A percentile compares a stretch with the other conserved stretches of the same genome.
Conservation (phyloP, 345 rosid genomes). For the Acer yangbiense region DNA sequence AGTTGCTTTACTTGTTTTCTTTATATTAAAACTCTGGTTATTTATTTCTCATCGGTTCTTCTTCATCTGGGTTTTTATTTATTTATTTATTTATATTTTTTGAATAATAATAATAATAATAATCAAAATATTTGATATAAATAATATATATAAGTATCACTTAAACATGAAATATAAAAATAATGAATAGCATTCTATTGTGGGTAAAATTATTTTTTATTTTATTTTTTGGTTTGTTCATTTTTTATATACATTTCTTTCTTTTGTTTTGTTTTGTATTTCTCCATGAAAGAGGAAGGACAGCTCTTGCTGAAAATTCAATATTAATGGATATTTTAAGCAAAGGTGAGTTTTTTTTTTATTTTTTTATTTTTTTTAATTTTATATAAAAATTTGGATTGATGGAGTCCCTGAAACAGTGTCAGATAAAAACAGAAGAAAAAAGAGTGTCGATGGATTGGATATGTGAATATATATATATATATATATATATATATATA, state of each 20-base stretch:
- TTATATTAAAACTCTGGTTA: slow-evolving; percentile 22
- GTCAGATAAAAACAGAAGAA: slow-evolving; percentile 23
- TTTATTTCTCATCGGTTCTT: slow-evolving; percentile 24
- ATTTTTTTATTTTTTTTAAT: not conserved
- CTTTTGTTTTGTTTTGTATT: slow-evolving; percentile 12
- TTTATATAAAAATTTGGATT: slow-evolving; percentile 13
- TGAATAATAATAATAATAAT: not conserved
- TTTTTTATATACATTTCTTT: not conserved
- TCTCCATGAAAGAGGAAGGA: slow-evolving; percentile 36
- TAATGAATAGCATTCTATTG: not conserved
- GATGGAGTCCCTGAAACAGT: slow-evolving; percentile 31
- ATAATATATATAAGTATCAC: not conserved
- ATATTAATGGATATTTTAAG: slow-evolving; percentile 36
- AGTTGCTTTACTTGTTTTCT: slow-evolving; percentile 20
- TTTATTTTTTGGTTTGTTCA: not conserved
- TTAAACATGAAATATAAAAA: not conserved
- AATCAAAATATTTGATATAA: not conserved
- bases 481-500: not conserved
- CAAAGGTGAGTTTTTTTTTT: slow-evolving; percentile 39
- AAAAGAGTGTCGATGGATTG: slow-evolving; percentile 10
- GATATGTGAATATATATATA: not conserved
- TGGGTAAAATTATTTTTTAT: not conserved
- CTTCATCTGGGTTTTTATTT: slow-evolving; percentile 44
- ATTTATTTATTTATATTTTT: not conserved
- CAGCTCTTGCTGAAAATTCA: slow-evolving; percentile 39